Percentiles rank a stretch among this genome's conserved stretches.
phyloP scores from a whole-genome alignment of 2,329 filamentous ascomycete genomes.

The Paracoccidioides lutzii region DNA sequence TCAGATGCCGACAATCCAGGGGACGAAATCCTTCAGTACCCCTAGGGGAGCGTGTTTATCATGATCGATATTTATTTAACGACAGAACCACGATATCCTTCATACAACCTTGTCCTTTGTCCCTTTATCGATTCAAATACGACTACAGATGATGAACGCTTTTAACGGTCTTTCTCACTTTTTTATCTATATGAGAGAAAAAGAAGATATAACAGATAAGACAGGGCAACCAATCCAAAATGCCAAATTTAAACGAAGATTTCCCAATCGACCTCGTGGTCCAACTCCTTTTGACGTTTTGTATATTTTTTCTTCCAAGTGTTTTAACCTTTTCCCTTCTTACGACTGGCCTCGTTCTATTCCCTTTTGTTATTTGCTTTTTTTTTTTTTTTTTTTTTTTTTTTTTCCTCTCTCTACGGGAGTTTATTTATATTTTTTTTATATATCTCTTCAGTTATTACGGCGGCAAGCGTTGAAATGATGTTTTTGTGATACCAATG shows the following conservation, averaged over 20 bases:
- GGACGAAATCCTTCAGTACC: not conserved
- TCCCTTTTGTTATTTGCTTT: not conserved
- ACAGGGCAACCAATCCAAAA: not conserved
- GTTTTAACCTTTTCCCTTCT: not conserved
- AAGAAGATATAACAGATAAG: not conserved
- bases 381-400: not conserved
- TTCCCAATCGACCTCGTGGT: constrained; percentile 1
- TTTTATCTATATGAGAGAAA: not conserved
- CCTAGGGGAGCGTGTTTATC: not conserved
- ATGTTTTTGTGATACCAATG: constrained; percentile 2
- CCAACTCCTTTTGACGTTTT: not conserved
- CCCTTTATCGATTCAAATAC: not conserved
- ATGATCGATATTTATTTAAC: not conserved
- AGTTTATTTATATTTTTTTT: not conserved
- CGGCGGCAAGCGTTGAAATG: not conserved
- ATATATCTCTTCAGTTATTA: not conserved
- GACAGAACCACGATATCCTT: too few species aligned
- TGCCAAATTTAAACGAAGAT: constrained; percentile 1
- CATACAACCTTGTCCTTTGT: too few species aligned
- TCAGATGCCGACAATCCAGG: not conserved
- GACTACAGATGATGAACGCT: not conserved
- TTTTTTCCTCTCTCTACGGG: not conserved
- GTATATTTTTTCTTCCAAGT: not conserved
- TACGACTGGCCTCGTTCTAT: constrained; percentile 3
- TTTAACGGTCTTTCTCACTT: not conserved